These are phyloP conservation scores for Lignosus rhinocerotis DNA, from an alignment of 1,284 basidiomycete species.

Conservation along the genomic window DNA sequence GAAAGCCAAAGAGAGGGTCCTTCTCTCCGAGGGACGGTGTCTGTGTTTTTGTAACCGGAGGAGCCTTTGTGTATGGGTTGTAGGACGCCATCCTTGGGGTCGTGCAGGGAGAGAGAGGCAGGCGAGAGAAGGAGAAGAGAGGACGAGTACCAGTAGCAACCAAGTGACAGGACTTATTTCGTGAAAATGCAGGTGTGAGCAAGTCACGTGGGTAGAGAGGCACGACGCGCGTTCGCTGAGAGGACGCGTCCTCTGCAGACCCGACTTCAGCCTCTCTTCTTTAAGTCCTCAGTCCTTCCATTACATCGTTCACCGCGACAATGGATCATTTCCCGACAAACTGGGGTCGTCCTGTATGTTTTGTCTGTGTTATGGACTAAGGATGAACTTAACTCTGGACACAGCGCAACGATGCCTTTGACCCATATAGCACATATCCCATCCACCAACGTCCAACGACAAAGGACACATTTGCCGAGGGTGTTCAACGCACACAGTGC, in stretches of 20 bases:
- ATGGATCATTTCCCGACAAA: slow-evolving; percentile 84
- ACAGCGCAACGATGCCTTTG: slow-evolving; percentile 71
- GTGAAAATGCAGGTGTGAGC: slow-evolving; percentile 4
- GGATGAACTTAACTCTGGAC: background rate
- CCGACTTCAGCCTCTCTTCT: slow-evolving; percentile 4
- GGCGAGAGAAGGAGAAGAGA: background rate
- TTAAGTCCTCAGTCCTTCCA: background rate
- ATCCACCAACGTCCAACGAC: slow-evolving; percentile 57
- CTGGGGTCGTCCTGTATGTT: slow-evolving; percentile 76
- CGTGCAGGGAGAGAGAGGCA: background rate
- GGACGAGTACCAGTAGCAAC: background rate
- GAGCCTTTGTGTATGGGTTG: slow-evolving; percentile 29
- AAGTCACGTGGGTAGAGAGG: slow-evolving; percentile 15
- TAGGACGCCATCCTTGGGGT: background rate
- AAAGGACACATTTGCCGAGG: slow-evolving; percentile 59
- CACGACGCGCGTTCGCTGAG: slow-evolving; percentile 17
- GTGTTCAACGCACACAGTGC: slow-evolving; percentile 77
- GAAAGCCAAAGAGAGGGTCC: slow-evolving; percentile 56
- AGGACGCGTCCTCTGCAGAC: slow-evolving; percentile 6
- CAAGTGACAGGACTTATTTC: background rate
- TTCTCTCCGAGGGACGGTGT: slow-evolving; percentile 12
- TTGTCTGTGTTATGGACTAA: background rate
- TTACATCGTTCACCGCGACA: slow-evolving; percentile 14
- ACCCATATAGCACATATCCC: slow-evolving; percentile 75
- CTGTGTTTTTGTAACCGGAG: slow-evolving; percentile 14